Conservation (phyloP, 2,329 filamentous ascomycete species). For the Apiospora marii region DNA sequence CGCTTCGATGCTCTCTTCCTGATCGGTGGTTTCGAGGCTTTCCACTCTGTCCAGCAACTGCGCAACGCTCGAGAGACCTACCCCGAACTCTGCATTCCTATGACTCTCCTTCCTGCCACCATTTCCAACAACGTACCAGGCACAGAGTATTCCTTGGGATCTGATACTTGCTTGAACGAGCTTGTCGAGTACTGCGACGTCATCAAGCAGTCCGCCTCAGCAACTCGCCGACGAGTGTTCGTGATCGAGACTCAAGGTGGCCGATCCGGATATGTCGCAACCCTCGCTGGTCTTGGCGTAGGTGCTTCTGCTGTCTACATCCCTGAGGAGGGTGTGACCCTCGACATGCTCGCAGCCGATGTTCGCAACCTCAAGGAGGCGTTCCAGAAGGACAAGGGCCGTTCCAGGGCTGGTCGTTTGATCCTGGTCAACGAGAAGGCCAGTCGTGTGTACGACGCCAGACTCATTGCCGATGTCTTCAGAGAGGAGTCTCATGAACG, state of each 20-base stretch:
- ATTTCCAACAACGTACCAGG: constrained; percentile 99
- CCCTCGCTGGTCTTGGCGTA: constrained; percentile 87
- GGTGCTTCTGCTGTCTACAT: constrained; percentile 95
- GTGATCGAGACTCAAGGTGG: constrained; percentile 98
- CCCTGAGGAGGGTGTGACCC: constrained; percentile 92
- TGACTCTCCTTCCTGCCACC: constrained; percentile 91
- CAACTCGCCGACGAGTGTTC: constrained; percentile 91
- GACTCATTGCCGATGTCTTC: constrained; percentile 95
- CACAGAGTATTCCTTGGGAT: constrained; percentile 95
- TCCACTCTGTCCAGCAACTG: constrained; percentile 88
- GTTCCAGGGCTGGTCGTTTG: constrained; percentile 88
- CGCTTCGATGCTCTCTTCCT: constrained; percentile 91
- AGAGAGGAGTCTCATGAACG: constrained; percentile 89
- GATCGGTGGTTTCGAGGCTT: constrained; percentile 95
- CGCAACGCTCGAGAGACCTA: constrained; percentile 81
- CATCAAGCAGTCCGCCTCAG: constrained; percentile 95
- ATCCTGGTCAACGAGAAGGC: constrained; percentile 98
- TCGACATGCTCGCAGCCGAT: constrained; percentile 91
- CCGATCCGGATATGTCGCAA: constrained; percentile 91
- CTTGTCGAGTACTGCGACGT: constrained; percentile 95
- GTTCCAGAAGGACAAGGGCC: constrained; percentile 85
- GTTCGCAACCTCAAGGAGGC: constrained; percentile 88
- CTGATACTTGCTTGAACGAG: constrained; percentile 95
- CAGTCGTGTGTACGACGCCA: constrained; percentile 87
- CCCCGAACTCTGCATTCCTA: constrained; percentile 89